These are phyloP conservation scores for Claviceps pazoutovae DNA, from an alignment of 2,329 filamentous ascomycete species.

Conservation along the genomic window DNA sequence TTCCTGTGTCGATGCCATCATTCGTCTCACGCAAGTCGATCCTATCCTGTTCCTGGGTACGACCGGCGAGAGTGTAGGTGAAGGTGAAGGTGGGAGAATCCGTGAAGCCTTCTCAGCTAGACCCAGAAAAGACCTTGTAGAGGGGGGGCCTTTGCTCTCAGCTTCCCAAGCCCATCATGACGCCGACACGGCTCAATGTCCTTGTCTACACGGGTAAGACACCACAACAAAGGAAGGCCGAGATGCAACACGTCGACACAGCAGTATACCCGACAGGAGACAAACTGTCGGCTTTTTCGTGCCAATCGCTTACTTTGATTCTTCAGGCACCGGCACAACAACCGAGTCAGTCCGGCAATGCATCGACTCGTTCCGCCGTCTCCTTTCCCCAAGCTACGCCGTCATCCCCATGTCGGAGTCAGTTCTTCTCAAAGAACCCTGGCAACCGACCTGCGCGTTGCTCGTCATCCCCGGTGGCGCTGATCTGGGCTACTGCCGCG, in stretches of 20 bases:
- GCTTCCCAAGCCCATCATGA: constrained; percentile 32
- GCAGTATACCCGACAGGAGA: background rate
- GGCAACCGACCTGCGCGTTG: constrained; percentile 73
- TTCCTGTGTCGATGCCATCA: constrained; percentile 34
- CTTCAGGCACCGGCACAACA: constrained; percentile 68
- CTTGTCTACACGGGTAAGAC: constrained; percentile 74
- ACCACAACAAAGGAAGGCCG: background rate
- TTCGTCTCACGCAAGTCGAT: background rate
- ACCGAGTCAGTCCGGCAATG: constrained; percentile 82
- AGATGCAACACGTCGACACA: too few relatives aligned
- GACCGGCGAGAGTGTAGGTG: background rate
- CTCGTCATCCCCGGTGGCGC: constrained; percentile 88
- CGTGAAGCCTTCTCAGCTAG: background rate
- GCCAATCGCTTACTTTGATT: background rate
- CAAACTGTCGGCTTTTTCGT: background rate
- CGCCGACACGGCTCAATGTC: constrained; percentile 66
- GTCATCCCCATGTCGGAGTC: constrained; percentile 73
- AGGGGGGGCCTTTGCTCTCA: background rate
- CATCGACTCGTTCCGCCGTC: constrained; percentile 69
- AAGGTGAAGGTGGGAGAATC: background rate
- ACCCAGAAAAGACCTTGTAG: background rate
- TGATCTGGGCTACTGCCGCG: constrained; percentile 82
- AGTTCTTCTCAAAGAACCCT: constrained; percentile 79
- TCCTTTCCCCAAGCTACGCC: constrained; percentile 83
- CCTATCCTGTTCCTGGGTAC: background rate